Percentiles rank a stretch among this genome's conserved stretches.
Conservation (phyloP, 2,329 filamentous ascomycete genomes). For the Diaporthe ampelina region DNA sequence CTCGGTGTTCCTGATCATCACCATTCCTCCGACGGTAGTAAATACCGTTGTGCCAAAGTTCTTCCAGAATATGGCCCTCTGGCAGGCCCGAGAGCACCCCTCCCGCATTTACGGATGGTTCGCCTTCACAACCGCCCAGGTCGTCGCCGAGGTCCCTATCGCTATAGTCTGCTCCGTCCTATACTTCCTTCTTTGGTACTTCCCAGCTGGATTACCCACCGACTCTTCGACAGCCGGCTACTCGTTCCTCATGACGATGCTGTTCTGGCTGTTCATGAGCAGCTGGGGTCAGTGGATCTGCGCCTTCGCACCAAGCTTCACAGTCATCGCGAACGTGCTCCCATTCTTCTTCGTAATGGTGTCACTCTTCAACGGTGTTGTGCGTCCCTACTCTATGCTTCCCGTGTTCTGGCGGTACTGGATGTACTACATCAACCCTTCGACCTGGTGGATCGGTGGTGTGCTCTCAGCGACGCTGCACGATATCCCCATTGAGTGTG, state of each 20-base stretch:
- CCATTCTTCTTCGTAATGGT: slow-evolving; percentile 87
- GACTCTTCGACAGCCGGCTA: slow-evolving; percentile 52
- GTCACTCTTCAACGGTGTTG: slow-evolving; percentile 78
- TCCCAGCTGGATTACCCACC: slow-evolving; percentile 76
- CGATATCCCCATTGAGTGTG: slow-evolving; percentile 18
- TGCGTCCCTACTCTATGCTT: slow-evolving; percentile 75
- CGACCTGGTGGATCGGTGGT: slow-evolving; percentile 80
- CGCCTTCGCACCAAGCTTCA: slow-evolving; percentile 85
- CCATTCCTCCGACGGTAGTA: slow-evolving; percentile 80
- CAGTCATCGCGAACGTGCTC: slow-evolving; percentile 78
- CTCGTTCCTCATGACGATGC: slow-evolving; percentile 70
- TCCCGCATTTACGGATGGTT: slow-evolving; percentile 85
- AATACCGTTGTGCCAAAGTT: slow-evolving; percentile 84
- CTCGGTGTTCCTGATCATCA: slow-evolving; percentile 82
- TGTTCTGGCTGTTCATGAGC: slow-evolving; percentile 83
- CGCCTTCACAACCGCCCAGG: slow-evolving; percentile 75
- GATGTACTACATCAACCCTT: slow-evolving; percentile 78
- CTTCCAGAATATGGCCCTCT: slow-evolving; percentile 75
- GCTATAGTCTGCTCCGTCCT: slow-evolving; percentile 74
- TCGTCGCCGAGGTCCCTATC: slow-evolving; percentile 80
- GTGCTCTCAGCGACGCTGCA: slow-evolving; percentile 74
- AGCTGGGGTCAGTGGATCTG: slow-evolving; percentile 89
- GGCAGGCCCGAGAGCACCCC: slow-evolving; percentile 79
- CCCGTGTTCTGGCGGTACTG: slow-evolving; percentile 81
- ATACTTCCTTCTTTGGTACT: slow-evolving; percentile 80